Evolutionary conservation across 202 grass and related monocot species (phyloP), one percentile per base, ranked within the genome.

Genomic region (Saccharum hybrid): DNA sequence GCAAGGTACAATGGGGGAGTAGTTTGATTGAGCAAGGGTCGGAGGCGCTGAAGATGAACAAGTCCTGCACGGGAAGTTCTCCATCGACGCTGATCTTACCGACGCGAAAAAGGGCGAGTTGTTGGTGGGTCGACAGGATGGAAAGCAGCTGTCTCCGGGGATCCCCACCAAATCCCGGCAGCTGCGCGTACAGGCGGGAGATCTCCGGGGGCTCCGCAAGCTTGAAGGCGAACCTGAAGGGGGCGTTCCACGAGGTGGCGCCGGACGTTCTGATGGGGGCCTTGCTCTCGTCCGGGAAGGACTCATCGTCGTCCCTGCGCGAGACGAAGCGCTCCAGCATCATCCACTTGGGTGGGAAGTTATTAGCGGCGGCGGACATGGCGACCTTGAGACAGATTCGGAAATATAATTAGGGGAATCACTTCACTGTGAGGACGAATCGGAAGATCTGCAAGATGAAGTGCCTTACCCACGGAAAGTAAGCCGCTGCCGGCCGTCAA

Each of bases 1-100:
- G 11, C 4, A 4, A 7, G 23, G 15, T 54, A 5, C 78, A 81
- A 7, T 34, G 48, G 67, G 66, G 8, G n/a, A 81, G 49, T 0
- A 4, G 4, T 10, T 9, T 16, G 36, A 70, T 14, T 3, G 36
- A 70, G 28, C 2, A 0, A 22, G 31, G 31, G 31, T 28, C 4
- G 14, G 9, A 0, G 33, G 64, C 21, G 15, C 0, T 8, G 66
- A 43, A 61, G 66, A 81, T 0, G 37, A 81, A 59, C 2, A 71
- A 33, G 5, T 81, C 66, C 15, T 71, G 78, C 2, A 31, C 6
- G 0, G 49, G 49, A 52, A 15, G 54, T 10, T 21, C 2, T 15
- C 1, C 13, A 1, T 0, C 0, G 19, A 0, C 4, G 2, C 0
- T 0, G 10, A 3, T 15, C 48, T 18, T 51, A 2, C 43, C 36